phyloP scores from a whole-genome alignment of 257 asterid genomes.

The Primulina tabacum region DNA sequence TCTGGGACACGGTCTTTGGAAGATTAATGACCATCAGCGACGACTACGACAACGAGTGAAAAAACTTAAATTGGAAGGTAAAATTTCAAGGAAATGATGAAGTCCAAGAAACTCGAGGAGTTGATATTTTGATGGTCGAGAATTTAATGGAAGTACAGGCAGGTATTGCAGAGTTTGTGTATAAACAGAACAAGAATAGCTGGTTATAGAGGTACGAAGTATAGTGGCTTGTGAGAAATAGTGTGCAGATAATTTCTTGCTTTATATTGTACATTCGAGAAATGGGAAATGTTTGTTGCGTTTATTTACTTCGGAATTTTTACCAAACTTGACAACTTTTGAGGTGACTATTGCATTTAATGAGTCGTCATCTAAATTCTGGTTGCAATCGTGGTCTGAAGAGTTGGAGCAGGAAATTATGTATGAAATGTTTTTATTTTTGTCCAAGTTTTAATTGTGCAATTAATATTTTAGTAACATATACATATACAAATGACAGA shows the following conservation, averaged over 20 bases:
- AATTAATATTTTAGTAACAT: too few relatives aligned
- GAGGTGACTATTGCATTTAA: too few relatives aligned
- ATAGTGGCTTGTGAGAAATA: not conserved
- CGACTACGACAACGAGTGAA: slow-evolving; percentile 73
- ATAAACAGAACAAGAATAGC: not conserved
- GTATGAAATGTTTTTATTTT: too few relatives aligned
- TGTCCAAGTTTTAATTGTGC: too few relatives aligned
- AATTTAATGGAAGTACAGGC: not conserved
- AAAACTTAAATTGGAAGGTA: slow-evolving; percentile 55
- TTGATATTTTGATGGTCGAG: not conserved
- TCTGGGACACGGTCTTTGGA: slow-evolving; percentile 93
- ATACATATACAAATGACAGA: too few relatives aligned
- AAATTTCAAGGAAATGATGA: slow-evolving; percentile 32
- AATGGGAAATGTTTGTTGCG: not conserved
- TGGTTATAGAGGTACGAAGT: not conserved
- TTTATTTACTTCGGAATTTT: too few relatives aligned
- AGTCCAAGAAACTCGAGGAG: not conserved
- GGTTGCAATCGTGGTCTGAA: too few relatives aligned
- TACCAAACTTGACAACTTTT: too few relatives aligned
- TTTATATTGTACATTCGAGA: not conserved
- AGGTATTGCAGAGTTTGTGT: not conserved
- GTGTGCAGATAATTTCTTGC: not conserved
- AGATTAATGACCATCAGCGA: slow-evolving; percentile 78
- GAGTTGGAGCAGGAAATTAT: too few relatives aligned
- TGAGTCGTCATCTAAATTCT: too few relatives aligned